Evolutionary conservation across 2,329 filamentous ascomycete species (phyloP).

Genomic region (Botrytis galanthina): DNA sequence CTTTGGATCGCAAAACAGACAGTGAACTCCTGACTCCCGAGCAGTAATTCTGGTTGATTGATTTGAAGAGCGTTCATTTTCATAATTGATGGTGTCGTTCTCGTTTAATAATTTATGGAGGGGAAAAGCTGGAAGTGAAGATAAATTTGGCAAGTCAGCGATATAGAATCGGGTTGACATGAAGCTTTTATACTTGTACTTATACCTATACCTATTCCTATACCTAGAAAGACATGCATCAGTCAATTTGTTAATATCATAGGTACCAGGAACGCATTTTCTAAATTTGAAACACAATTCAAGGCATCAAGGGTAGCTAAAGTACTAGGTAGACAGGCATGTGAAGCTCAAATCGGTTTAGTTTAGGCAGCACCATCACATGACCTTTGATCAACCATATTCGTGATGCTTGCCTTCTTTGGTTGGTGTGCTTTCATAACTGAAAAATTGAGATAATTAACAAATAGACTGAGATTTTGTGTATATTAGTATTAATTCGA

Average conservation of each 20-base stretch:
- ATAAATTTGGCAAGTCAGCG: background rate
- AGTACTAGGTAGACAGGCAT: constrained; percentile 1
- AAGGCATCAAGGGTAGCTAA: background rate
- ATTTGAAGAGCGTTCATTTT: background rate
- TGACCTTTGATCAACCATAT: background rate
- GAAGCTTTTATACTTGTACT: background rate
- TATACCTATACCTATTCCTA: background rate
- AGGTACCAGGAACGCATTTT: background rate
- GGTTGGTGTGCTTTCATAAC: background rate
- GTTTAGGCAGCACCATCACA: constrained; percentile 7
- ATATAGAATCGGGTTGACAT: background rate
- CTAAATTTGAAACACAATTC: background rate
- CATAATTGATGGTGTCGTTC: background rate
- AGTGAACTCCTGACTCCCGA: background rate
- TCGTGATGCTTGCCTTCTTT: background rate
- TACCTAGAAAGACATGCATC: background rate
- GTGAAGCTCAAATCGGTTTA: background rate
- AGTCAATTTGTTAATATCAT: background rate
- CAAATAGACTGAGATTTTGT: background rate
- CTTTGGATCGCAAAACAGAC: background rate
- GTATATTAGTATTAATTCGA: background rate
- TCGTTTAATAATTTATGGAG: background rate
- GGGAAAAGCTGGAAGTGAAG: background rate
- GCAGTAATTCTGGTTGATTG: background rate
- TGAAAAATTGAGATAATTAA: background rate